Conservation (phyloP, 306 rosid genomes). For the Myrica gale region DNA sequence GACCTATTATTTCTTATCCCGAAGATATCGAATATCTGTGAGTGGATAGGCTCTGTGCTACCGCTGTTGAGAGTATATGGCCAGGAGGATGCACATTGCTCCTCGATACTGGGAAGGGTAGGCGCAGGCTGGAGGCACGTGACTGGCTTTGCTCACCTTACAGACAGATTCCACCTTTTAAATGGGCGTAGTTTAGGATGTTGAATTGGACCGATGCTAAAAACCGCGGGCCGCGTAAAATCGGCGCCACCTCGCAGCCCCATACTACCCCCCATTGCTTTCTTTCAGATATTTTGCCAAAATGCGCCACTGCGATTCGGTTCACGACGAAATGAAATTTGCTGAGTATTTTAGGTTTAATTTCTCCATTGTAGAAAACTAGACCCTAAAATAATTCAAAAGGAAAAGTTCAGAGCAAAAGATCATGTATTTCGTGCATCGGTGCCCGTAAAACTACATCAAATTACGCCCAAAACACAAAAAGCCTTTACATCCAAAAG, state of each 20-base stretch:
- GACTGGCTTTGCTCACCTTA: not conserved
- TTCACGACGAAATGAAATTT: not conserved
- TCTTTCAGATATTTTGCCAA: not conserved
- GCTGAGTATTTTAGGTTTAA: not conserved
- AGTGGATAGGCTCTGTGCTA: not conserved
- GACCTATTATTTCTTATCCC: not conserved
- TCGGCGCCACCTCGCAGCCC: not conserved
- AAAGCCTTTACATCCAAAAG: not conserved
- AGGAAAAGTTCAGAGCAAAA: too few relatives aligned
- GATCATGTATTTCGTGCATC: not conserved
- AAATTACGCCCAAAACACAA: not conserved
- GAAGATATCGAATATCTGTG: not conserved
- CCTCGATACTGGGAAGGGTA: not conserved
- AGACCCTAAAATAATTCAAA: too few relatives aligned
- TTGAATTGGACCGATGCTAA: not conserved
- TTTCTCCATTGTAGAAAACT: too few relatives aligned
- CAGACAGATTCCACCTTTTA: too few relatives aligned
- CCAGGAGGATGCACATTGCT: not conserved
- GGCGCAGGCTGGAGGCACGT: constrained; percentile 26
- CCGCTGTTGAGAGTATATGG: not conserved
- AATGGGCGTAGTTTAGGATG: too few relatives aligned
- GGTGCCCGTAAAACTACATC: not conserved
- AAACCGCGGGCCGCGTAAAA: not conserved
- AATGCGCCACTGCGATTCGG: not conserved
- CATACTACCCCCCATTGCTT: not conserved